These are phyloP conservation scores for Scutellaria baicalensis DNA, from an alignment of 257 asterid genomes.

Conservation along the genomic window DNA sequence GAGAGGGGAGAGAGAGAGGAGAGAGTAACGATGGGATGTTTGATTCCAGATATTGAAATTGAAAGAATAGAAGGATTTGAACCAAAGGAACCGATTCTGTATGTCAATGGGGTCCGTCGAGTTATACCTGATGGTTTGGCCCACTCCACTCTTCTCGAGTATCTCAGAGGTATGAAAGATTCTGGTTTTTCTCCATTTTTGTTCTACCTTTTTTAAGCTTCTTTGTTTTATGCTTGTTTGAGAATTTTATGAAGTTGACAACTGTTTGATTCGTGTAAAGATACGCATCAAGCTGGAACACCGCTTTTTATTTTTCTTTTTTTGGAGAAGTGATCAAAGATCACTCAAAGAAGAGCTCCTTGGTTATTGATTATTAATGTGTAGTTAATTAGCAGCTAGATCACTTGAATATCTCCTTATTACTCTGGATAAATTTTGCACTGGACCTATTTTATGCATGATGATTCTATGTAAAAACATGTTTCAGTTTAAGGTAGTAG, in stretches of 20 bases:
- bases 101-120: slow-evolving; percentile 83
- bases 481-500: background rate
- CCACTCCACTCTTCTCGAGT: slow-evolving; percentile 85
- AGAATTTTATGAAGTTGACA: background rate
- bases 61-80: slow-evolving; percentile 19
- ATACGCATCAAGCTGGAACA: background rate
- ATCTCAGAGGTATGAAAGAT: slow-evolving; percentile 61
- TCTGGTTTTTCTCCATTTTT: background rate
- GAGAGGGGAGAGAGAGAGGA: too few relatives aligned
- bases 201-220: background rate
- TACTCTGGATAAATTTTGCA: background rate
- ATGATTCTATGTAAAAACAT: background rate
- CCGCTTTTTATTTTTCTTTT: background rate
- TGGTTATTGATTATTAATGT: background rate
- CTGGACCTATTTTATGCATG: background rate
- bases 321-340: background rate
- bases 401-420: too few relatives aligned
- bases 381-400: background rate
- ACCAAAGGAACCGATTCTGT: slow-evolving; percentile 58
- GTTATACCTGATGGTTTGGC: slow-evolving; percentile 88
- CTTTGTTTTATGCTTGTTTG: background rate
- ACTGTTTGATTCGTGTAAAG: background rate
- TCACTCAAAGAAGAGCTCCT: background rate
- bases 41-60: slow-evolving; percentile 34
- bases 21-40: slow-evolving; percentile 51